Conservation (phyloP, 495 filamentous ascomycete genomes). For the Lichenothelia convexa region DNA sequence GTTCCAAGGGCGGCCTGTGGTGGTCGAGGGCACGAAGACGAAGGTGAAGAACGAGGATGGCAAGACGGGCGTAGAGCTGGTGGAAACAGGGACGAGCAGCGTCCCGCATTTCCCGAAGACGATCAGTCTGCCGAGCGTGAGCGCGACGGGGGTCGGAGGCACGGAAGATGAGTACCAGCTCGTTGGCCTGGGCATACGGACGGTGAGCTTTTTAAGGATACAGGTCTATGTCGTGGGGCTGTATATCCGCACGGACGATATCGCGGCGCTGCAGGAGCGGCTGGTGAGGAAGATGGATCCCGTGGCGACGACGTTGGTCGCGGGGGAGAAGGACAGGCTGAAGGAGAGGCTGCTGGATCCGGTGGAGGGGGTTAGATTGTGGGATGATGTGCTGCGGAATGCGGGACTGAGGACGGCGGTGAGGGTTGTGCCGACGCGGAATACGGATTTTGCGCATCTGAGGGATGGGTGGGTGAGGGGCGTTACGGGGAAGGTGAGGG, state of each 20-base stretch:
- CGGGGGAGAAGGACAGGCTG: slow-evolving; percentile 54
- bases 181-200: slow-evolving; percentile 70
- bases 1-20: slow-evolving; percentile 29
- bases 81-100: slow-evolving; percentile 64
- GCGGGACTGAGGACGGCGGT: slow-evolving; percentile 37
- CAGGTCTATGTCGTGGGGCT: slow-evolving; percentile 89
- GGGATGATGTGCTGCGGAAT: slow-evolving; percentile 49
- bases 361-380: slow-evolving; percentile 44
- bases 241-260: slow-evolving; percentile 67
- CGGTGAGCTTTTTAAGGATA: slow-evolving; percentile 75
- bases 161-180: slow-evolving; percentile 54
- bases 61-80: slow-evolving; percentile 39
- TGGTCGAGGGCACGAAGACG: slow-evolving; percentile 26
- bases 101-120: slow-evolving; percentile 66
- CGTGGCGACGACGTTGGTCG: slow-evolving; percentile 63
- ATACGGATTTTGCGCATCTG: slow-evolving; percentile 83
- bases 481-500: slow-evolving; percentile 50
- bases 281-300: slow-evolving; percentile 29
- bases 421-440: slow-evolving; percentile 64
- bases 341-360: slow-evolving; percentile 49
- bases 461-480: slow-evolving; percentile 79
- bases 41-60: slow-evolving; percentile 35
- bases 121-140: slow-evolving; percentile 36
- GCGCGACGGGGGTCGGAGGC: slow-evolving; percentile 14
- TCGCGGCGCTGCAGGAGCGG: slow-evolving; percentile 36